Base-by-base conservation (phyloP, 257 asterid genomes). In the Nicotiana attenuata region DNA sequence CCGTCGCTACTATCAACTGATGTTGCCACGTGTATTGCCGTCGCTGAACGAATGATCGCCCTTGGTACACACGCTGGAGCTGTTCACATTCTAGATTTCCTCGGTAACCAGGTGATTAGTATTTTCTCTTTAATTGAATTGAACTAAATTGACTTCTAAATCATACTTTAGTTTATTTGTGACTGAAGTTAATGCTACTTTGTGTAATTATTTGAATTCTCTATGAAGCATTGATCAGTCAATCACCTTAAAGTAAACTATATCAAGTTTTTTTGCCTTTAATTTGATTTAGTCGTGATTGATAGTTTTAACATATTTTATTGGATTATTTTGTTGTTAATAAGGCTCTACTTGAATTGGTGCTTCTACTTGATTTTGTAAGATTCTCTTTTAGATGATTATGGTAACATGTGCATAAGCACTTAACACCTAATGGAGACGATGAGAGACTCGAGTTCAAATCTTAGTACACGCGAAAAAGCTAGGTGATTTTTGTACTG, bases 11-110 rank as follows among this genome's bases (percentile, higher is more conserved):
- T 96, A 50, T 93, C 92, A 10, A 83, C 79, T 86, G 98, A 94
- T 85, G 96, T 97, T 82, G 99, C 98, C 77, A 89, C 98, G 3
- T 93, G 98, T 82, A 89, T 96, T 53, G 92, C 98, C 33, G 92
- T 94, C 7, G 91, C 99, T 10, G 99, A 96, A 76, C 97, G 99
- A 78, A 94, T 94, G 99, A 93, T 96, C 88, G 98, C 98, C 5
- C 94, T 94, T 53, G 99, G 98, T 52, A 96, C 99, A 65, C 98
- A 88, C 59, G 85, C 83, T 38, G 99, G 99, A 77, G 85, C 87
- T 55, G 94, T 96, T 81, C 93, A 93, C 93, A 96, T 96, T 89
- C 98, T 94, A 13, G 98, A 96, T 92, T 96, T 96, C 81, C 95
- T 96, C 6, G 99, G 99, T 57, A 96, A 96, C 88, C 98, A 93